These are phyloP conservation scores for Claviceps fusiformis DNA, from an alignment of 2,329 filamentous ascomycete genomes.

Conservation along the genomic window DNA sequence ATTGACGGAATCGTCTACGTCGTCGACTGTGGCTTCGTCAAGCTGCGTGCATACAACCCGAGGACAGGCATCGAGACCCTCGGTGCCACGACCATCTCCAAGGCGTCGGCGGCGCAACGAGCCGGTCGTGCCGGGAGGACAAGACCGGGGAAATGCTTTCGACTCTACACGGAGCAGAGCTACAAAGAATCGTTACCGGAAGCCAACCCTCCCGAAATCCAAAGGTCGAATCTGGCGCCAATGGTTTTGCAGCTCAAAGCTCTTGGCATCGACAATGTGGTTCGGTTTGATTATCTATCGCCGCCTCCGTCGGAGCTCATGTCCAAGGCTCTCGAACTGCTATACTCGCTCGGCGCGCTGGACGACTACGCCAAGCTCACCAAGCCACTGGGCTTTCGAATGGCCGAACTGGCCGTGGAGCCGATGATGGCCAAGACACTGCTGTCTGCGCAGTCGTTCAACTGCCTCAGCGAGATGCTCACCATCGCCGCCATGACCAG, in stretches of 20 bases:
- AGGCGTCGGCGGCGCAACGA: slow-evolving; percentile 84
- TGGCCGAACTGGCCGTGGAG: slow-evolving; percentile 87
- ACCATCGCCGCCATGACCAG: slow-evolving; percentile 92
- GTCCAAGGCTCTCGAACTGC: slow-evolving; percentile 71
- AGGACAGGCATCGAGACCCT: slow-evolving; percentile 76
- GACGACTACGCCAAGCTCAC: slow-evolving; percentile 87
- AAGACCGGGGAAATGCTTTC: slow-evolving; percentile 82
- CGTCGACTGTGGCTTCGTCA: slow-evolving; percentile 81
- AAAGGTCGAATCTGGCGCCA: slow-evolving; percentile 79
- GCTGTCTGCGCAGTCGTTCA: slow-evolving; percentile 59
- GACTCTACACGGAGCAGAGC: slow-evolving; percentile 70
- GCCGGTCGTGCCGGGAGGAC: slow-evolving; percentile 84
- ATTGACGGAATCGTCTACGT: slow-evolving; percentile 88
- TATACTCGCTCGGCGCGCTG: slow-evolving; percentile 75
- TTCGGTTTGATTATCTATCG: slow-evolving; percentile 79
- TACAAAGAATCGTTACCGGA: slow-evolving; percentile 49
- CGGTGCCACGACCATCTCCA: slow-evolving; percentile 69
- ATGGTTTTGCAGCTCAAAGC: slow-evolving; percentile 87
- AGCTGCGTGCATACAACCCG: slow-evolving; percentile 75
- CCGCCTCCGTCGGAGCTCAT: slow-evolving; percentile 75
- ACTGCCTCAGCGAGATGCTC: slow-evolving; percentile 72
- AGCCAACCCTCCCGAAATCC: slow-evolving; percentile 75
- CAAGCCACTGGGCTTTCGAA: slow-evolving; percentile 69
- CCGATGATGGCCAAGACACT: slow-evolving; percentile 92
- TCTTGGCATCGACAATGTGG: slow-evolving; percentile 85